phyloP scores from a whole-genome alignment of 805 yeast species.

The Saccharomycopsis microspora region DNA sequence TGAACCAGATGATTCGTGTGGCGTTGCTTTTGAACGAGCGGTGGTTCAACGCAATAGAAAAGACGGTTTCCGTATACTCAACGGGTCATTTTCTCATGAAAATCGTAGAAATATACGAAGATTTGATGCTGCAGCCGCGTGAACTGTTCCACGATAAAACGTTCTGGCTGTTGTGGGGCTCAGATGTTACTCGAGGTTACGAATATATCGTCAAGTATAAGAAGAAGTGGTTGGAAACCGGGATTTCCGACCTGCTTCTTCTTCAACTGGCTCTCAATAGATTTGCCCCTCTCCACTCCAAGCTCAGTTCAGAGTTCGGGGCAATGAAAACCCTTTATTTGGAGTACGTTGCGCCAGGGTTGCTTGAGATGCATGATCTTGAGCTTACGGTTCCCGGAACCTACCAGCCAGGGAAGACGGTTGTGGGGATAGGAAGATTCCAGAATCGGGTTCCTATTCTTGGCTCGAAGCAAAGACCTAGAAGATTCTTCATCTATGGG shows the following conservation, averaged over 20 bases:
- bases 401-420: slow-evolving; percentile 73
- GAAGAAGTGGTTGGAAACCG: slow-evolving; percentile 65
- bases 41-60: slow-evolving; percentile 97
- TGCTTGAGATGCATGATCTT: slow-evolving; percentile 65
- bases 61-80: slow-evolving; percentile 86
- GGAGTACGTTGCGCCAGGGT: slow-evolving; percentile 87
- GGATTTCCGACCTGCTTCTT: slow-evolving; percentile 7
- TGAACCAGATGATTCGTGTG: slow-evolving; percentile 84
- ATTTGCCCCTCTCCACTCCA: slow-evolving; percentile 58
- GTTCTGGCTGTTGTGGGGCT: slow-evolving; percentile 85
- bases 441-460: slow-evolving; percentile 81
- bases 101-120: slow-evolving; percentile 86
- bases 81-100: slow-evolving; percentile 92
- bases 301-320: slow-evolving; percentile 60
- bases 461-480: slow-evolving; percentile 92
- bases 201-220: slow-evolving; percentile 87
- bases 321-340: slow-evolving; percentile 22
- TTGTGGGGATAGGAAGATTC: slow-evolving; percentile 59
- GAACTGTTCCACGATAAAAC: slow-evolving; percentile 90
- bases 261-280: slow-evolving; percentile 15
- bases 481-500: slow-evolving; percentile 69
- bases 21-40: slow-evolving; percentile 96
- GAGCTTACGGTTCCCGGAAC: slow-evolving; percentile 93
- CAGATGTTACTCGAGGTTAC: slow-evolving; percentile 84
- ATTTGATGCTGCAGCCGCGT: slow-evolving; percentile 73